phyloP scores from a whole-genome alignment of 306 rosid genomes.

The Elaeagnus macrophylla region DNA sequence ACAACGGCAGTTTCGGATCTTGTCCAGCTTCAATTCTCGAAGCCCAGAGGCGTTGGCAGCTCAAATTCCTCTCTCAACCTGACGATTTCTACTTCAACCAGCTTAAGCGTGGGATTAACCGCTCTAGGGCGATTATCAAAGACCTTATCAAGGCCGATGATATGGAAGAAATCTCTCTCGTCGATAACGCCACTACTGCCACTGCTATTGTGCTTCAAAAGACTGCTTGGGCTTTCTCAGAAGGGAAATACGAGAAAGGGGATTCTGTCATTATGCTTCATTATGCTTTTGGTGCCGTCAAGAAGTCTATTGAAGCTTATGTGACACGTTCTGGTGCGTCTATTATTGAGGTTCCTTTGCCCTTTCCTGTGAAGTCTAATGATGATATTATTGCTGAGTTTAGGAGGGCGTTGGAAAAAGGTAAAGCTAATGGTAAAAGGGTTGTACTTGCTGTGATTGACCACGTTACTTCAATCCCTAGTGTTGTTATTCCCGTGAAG shows the following conservation, averaged over 20 bases:
- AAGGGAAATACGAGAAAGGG: conserved; percentile 50
- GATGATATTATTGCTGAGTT: conserved; percentile 69
- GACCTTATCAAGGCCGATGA: conserved; percentile 60
- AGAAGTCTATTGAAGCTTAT: conserved; percentile 87
- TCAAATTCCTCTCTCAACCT: conserved; percentile 60
- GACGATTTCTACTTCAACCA: conserved; percentile 70
- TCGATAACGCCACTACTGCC: conserved; percentile 99
- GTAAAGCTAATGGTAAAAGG: conserved; percentile 57
- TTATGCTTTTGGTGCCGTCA: conserved; percentile 78
- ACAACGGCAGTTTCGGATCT: conserved; percentile 88
- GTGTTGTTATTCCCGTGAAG: conserved; percentile 73
- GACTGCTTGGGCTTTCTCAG: conserved; percentile 64
- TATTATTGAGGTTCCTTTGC: conserved; percentile 74
- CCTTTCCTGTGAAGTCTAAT: conserved; percentile 67
- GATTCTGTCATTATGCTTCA: conserved; percentile 88
- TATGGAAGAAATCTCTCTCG: conserved; percentile 75
- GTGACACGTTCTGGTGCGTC: conserved; percentile 77
- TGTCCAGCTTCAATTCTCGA: conserved; percentile 61
- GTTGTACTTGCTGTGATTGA: conserved; percentile 88
- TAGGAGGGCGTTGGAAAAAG: conserved; percentile 58
- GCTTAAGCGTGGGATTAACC: conserved; percentile 46
- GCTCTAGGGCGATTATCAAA: conserved; percentile 50
- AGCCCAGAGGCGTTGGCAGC: conserved; percentile 56
- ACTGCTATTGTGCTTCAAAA: conserved; percentile 88
- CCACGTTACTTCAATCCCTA: conserved; percentile 92